Conservation (phyloP, 2,329 filamentous ascomycete genomes). For the Eutypella sp. region DNA sequence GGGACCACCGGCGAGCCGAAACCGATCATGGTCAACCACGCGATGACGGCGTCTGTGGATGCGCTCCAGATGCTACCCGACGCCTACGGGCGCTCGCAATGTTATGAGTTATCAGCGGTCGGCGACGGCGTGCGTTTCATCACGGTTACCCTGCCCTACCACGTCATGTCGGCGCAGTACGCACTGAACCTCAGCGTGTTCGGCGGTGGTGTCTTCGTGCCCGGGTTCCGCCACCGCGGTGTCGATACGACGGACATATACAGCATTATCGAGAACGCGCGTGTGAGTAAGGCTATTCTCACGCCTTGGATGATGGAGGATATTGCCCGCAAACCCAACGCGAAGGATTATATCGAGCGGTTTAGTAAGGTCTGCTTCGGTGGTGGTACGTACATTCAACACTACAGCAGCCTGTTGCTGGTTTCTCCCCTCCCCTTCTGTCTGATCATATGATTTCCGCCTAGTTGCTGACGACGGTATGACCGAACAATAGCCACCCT, state of each 20-base stretch:
- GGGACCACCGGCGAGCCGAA: slow-evolving; percentile 17
- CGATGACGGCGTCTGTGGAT: slow-evolving; percentile 5
- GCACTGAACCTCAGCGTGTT: slow-evolving; percentile 10
- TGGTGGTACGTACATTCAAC: slow-evolving; percentile 12
- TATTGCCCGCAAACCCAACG: slow-evolving; percentile 11
- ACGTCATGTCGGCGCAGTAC: slow-evolving; percentile 10
- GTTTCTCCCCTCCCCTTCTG: not conserved
- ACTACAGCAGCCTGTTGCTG: not conserved
- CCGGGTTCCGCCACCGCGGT: slow-evolving; percentile 14
- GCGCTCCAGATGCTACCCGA: slow-evolving; percentile 8
- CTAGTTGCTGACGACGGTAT: not conserved
- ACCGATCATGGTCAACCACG: slow-evolving; percentile 8
- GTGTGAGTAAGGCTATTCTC: slow-evolving; percentile 8
- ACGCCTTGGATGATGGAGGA: slow-evolving; percentile 18
- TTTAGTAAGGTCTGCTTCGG: slow-evolving; percentile 13
- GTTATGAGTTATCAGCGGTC: slow-evolving; percentile 2
- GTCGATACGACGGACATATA: slow-evolving; percentile 8
- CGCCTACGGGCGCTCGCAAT: slow-evolving; percentile 9
- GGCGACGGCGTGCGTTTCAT: slow-evolving; percentile 11
- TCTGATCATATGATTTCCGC: not conserved
- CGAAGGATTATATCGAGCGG: slow-evolving; percentile 10
- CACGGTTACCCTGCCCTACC: slow-evolving; percentile 12
- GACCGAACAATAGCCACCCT: slow-evolving; percentile 9
- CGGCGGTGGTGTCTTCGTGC: slow-evolving; percentile 11
- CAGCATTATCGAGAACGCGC: slow-evolving; percentile 8